A percentile compares a stretch with the other conserved stretches of the same genome.
These are phyloP conservation scores for Didymella pinodella DNA, from an alignment of 2,329 filamentous ascomycete genomes.

Conservation along the genomic window DNA sequence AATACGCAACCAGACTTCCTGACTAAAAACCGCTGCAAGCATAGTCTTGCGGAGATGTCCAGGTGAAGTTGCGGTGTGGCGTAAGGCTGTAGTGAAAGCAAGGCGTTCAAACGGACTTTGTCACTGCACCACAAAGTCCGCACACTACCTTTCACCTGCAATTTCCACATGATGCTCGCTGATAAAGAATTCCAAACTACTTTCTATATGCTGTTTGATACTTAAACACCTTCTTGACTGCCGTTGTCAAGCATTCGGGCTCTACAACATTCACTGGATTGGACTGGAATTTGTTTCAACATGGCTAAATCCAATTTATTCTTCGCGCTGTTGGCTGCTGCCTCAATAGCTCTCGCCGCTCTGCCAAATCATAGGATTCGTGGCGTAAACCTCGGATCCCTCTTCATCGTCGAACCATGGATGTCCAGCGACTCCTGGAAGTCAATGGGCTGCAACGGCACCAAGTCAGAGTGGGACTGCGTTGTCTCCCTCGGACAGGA, in stretches of 20 bases:
- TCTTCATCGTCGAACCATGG: constrained; percentile 65
- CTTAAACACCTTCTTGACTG: neutral
- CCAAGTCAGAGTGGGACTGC: constrained; percentile 63
- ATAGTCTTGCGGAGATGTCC: neutral
- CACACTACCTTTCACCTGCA: constrained; percentile 1
- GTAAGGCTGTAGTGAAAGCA: constrained; percentile 10
- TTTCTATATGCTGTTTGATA: neutral
- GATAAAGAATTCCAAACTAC: neutral
- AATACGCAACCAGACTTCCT: neutral
- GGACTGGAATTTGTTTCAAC: neutral
- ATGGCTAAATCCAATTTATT: constrained; percentile 3
- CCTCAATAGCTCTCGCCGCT: neutral
- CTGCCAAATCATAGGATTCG: constrained; percentile 55
- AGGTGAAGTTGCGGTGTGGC: constrained; percentile 1
- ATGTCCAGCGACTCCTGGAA: constrained; percentile 59
- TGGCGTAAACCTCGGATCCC: constrained; percentile 63
- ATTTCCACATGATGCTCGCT: neutral
- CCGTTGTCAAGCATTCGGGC: neutral
- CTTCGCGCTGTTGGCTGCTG: neutral
- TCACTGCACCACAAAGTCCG: neutral
- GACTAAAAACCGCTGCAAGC: neutral
- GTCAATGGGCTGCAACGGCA: constrained; percentile 56
- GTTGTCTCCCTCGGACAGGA: constrained; percentile 58
- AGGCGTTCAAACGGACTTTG: constrained; percentile 10
- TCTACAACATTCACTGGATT: neutral